A percentile compares a stretch with the other conserved stretches of the same genome.
Conservation (phyloP, 1,284 basidiomycete species). For the Microbotryomycetes sp. region DNA sequence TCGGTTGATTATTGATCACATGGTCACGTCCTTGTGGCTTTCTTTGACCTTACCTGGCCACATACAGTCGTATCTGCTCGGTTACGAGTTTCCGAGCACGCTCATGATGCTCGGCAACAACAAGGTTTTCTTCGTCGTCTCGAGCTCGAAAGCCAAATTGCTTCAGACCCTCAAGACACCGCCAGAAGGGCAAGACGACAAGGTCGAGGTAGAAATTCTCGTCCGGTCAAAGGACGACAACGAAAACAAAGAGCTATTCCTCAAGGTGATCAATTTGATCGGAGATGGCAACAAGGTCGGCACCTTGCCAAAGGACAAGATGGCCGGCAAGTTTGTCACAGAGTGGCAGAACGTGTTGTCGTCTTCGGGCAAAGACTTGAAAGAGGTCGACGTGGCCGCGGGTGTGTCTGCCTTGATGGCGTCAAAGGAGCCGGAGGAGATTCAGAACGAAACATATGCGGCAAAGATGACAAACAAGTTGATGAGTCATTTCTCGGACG, state of each 20-base stretch:
- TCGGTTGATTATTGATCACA: conserved; percentile 42
- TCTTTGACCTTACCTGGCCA: neutral
- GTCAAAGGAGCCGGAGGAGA: conserved; percentile 82
- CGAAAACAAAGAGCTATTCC: conserved; percentile 40
- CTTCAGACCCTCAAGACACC: conserved; percentile 27
- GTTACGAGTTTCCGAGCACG: conserved; percentile 94
- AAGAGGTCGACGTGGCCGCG: conserved; percentile 67
- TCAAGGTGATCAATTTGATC: conserved; percentile 34
- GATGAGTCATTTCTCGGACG: conserved; percentile 78
- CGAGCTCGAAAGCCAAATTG: conserved; percentile 59
- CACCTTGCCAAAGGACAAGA: conserved; percentile 64
- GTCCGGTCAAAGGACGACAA: conserved; percentile 42
- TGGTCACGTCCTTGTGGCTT: neutral
- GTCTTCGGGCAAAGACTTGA: conserved; percentile 43
- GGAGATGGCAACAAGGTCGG: conserved; percentile 52
- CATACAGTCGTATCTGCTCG: conserved; percentile 80
- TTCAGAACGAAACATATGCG: conserved; percentile 67
- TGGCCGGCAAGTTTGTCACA: conserved; percentile 66
- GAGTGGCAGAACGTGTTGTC: conserved; percentile 59
- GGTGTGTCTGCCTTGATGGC: conserved; percentile 72
- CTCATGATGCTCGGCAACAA: conserved; percentile 61
- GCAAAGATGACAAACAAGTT: conserved; percentile 76
- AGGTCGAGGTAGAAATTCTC: conserved; percentile 39
- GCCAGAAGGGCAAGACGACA: conserved; percentile 7
- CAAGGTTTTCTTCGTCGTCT: conserved; percentile 75